Base-by-base conservation (phyloP, 148 eudicot species). In the Linanthus parryae region DNA sequence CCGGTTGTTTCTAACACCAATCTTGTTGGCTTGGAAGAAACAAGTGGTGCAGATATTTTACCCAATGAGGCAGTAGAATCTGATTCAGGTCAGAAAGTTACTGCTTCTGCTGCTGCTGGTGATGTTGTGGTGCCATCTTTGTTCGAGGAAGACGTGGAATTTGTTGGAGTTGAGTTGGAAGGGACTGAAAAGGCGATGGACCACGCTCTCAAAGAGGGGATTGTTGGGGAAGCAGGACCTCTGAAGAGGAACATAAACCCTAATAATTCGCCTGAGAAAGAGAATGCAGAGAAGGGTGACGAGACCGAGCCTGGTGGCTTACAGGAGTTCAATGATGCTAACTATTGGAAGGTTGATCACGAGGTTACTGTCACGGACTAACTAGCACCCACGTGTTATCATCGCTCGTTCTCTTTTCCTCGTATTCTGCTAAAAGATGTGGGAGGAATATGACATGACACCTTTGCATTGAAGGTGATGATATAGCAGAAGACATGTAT, bases 171-270 rank as follows among this genome's bases (percentile, higher is more conserved):
- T 68, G 98, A 91, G 70, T 59, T 71, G 18, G 95, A 86, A 54
- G 98, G 98, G 14, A 79, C 95, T 0, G 95, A 91, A 61, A 86
- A 83, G 62, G 98, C 98, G 31, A 91, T 91, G 95, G 95, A 86
- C 2, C 92, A 86, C 42, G 95, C 98, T 61, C 55, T 91, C 33
- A 86, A 91, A 64, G 98, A 91, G 73, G 97, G 98, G 12, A 91
- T 83, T 61, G 98, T 91, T 19, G 98, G 98, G 27, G 98, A 91
- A 79, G 97, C 97, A 0, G 95, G 94, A 23, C 89, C 95, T 3
- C 45, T 91, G 68, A 91, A 83, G 71, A 79, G 77, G 67, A 76
- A 52, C 46, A 51, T 44, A 13, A 20, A 49, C 5, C 66, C 72
- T 3, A n/a, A n/a, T n/a, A n/a, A n/a, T n/a, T n/a, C n/a, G n/a